phyloP scores from a whole-genome alignment of 192 early-diverging fungal species.

The Entomortierella beljakovae region DNA sequence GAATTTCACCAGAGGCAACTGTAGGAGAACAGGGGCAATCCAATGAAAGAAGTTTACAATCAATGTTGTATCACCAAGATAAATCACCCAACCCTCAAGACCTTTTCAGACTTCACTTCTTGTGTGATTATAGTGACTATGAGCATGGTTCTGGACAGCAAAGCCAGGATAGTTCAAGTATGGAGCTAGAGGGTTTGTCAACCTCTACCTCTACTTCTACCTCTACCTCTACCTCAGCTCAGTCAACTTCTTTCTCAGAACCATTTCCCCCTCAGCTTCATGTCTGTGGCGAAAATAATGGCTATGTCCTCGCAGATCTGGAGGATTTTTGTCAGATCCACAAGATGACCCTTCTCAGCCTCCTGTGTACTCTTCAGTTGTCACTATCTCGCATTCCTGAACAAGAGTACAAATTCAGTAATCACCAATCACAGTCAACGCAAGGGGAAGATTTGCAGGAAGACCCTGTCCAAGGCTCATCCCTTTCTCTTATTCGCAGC shows the following conservation, averaged over 20 bases:
- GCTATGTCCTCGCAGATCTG: conserved; percentile 2
- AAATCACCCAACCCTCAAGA: background rate
- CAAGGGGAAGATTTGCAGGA: conserved; percentile 2
- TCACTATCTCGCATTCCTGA: background rate
- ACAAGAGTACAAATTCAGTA: background rate
- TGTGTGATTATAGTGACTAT: conserved; percentile 24
- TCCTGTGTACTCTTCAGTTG: conserved; percentile 2
- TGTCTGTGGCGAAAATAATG: conserved; percentile 10
- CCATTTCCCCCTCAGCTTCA: conserved; percentile 7
- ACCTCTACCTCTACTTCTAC: too few relatives aligned
- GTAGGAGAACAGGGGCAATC: background rate
- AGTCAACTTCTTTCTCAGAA: background rate
- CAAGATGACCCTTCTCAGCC: conserved; percentile 21
- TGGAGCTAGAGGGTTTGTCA: background rate
- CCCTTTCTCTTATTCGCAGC: background rate
- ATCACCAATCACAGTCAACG: background rate
- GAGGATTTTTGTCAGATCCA: conserved; percentile 15
- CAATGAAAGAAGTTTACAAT: background rate
- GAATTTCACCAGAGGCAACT: background rate
- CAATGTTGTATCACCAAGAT: conserved; percentile 1
- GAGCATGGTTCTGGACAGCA: background rate
- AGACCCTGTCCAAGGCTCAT: background rate
- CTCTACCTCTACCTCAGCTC: too few relatives aligned
- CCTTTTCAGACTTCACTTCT: conserved; percentile 24
- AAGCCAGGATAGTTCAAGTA: too few relatives aligned